Evolutionary conservation across 2,329 filamentous ascomycete species (phyloP), one percentile per base, ranked within the genome.

Genomic region (Ceratocystis cacaofunesta): DNA sequence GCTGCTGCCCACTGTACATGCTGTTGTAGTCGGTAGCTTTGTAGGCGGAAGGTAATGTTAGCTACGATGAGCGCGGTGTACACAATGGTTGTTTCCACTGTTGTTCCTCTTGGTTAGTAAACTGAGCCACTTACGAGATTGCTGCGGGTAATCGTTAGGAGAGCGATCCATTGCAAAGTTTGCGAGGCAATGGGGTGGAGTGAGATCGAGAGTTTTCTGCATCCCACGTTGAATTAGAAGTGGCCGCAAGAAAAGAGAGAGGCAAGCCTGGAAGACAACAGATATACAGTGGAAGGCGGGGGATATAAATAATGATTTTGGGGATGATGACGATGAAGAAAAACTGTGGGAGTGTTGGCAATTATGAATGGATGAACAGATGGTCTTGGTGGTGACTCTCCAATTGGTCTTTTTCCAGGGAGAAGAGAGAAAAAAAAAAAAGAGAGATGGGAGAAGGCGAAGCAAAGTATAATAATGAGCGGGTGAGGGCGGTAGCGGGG

Each of bases 11-110:
- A 15, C 58, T 44, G 19, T 61, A 61, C 58, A 61, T 61, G 58
- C 32, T 61, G 19, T 43, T 41, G 28, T 61, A 61, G 19, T 61
- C 58, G 32, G 58, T 25, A 25, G 58, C 52, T 57, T 57, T 61
- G 19, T 25, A 7, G 32, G 32, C 5, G 17, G 22, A 5, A 32
- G 8, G 61, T 2, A 17, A 19, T 10, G 58, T 61, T 44, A 44
- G 32, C 41, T 30, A 32, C 7, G n/a, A 25, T 44, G 58, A 61
- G 58, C 58, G 58, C 36, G 41, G 25, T 57, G 25, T 57, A 30
- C 52, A 57, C 52, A 57, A 30, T 57, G 52, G 52, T 2, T 15
- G 52, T 10, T n/a, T 12, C 22, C 52, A 57, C 52, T 57, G 52
- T 15, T 57, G 15, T 17, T 7, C 12, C 30, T 30, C 46, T 50